Conservation (phyloP, 352 stramenopile genomes). For the Pythium scleroteichum region DNA sequence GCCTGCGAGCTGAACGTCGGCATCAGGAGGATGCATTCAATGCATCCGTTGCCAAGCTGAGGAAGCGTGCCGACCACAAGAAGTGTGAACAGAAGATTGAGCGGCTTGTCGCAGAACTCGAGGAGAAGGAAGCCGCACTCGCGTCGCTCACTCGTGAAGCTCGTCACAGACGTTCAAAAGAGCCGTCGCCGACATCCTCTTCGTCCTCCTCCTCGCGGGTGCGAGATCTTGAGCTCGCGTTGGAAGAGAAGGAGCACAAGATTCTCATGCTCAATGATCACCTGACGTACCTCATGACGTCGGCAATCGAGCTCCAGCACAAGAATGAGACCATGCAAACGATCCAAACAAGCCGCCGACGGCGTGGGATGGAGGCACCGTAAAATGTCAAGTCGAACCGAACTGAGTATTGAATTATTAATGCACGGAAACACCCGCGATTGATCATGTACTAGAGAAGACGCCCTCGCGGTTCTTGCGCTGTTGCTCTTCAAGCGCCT, state of each 20-base stretch:
- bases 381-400: slow-evolving; percentile 4
- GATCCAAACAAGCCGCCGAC: slow-evolving; percentile 14
- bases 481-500: slow-evolving; percentile 47
- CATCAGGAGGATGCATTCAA: slow-evolving; percentile 11
- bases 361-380: background rate
- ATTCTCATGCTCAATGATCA: slow-evolving; percentile 86
- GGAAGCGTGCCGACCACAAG: slow-evolving; percentile 43
- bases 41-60: slow-evolving; percentile 33
- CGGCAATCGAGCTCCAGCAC: slow-evolving; percentile 73
- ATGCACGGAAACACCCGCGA: background rate
- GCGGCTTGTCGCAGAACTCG: slow-evolving; percentile 44
- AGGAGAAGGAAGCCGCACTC: slow-evolving; percentile 57
- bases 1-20: slow-evolving; percentile 16
- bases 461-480: slow-evolving; percentile 21
- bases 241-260: slow-evolving; percentile 74
- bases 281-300: slow-evolving; percentile 80
- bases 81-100: slow-evolving; percentile 41
- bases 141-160: slow-evolving; percentile 9
- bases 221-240: slow-evolving; percentile 44
- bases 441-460: slow-evolving; percentile 8
- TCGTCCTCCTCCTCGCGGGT: slow-evolving; percentile 30
- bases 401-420: slow-evolving; percentile 5
- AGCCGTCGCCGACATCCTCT: slow-evolving; percentile 19
- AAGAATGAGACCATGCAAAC: slow-evolving; percentile 55
- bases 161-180: slow-evolving; percentile 1